Conservation (phyloP, 805 yeast species). For the Ogataea populi-albae region DNA sequence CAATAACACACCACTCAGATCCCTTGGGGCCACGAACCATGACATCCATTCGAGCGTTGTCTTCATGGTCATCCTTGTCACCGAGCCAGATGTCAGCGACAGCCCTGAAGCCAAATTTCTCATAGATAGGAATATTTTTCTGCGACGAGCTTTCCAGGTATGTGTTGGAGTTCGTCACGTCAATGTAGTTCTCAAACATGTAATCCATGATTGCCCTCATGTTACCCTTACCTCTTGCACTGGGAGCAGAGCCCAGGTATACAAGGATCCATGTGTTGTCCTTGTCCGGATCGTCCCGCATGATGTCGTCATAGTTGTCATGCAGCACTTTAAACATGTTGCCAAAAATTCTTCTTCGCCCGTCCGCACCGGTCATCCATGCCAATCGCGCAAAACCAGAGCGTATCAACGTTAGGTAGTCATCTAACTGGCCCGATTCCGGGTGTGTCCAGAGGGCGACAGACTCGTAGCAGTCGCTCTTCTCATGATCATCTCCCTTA, state of each 20-base stretch:
- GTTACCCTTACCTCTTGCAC: constrained; percentile 57
- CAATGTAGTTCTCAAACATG: constrained; percentile 46
- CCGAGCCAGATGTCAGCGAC: constrained; percentile 48
- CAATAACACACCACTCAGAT: constrained; percentile 26
- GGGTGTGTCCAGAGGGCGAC: constrained; percentile 56
- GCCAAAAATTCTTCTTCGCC: constrained; percentile 47
- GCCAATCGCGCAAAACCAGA: constrained; percentile 53
- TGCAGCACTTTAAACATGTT: constrained; percentile 52
- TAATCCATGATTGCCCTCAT: constrained; percentile 47
- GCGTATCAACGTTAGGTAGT: constrained; percentile 45
- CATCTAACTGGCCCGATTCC: constrained; percentile 41
- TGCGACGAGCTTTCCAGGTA: constrained; percentile 51
- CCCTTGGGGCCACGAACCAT: constrained; percentile 38
- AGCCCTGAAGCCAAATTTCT: constrained; percentile 47
- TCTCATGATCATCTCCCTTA: constrained; percentile 39
- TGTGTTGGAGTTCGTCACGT: constrained; percentile 37
- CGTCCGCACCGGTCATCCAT: constrained; percentile 45
- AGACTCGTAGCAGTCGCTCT: constrained; percentile 42
- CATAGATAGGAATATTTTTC: constrained; percentile 50
- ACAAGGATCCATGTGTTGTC: constrained; percentile 33
- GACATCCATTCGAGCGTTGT: constrained; percentile 37
- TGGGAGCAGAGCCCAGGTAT: constrained; percentile 35
- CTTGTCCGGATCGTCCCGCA: constrained; percentile 36
- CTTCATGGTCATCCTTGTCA: constrained; percentile 27
- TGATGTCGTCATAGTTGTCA: constrained; percentile 43